Evolutionary conservation across 495 filamentous ascomycete genomes (phyloP), one percentile per base, ranked within the genome.

Genomic region (Schizothecium vesticola): DNA sequence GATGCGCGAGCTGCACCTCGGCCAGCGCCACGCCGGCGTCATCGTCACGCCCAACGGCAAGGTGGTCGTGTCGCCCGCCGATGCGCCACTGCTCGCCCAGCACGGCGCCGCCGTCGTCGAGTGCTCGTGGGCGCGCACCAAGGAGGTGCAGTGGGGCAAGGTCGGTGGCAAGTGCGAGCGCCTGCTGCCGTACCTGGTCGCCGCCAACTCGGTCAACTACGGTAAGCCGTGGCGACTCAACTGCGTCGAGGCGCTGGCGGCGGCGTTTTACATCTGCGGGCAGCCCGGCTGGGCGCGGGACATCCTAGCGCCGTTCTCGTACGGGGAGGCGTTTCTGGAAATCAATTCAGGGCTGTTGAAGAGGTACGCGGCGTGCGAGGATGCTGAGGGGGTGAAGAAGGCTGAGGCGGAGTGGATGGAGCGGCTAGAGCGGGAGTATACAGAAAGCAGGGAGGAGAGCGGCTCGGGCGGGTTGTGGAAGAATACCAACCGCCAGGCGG

Each of bases 121-220:
- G 79, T 97, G 93, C 77, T 97, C 92, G 43, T 99, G 95, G 95
- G 94, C 93, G 3, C 84, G 96, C 70, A 90, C 95, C 16, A 86
- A 89, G 28, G 95, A 99, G 79, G 90, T 99, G 2, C 93, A 94
- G 31, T 98, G 92, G 87, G 81, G 82, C 19, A 90, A 91, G 68
- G 96, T 98, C 66, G 95, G 96, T 31, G 95, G 95, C n/a, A 94
- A 91, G 79, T 94, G 92, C 77, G 94, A 98, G 82, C 83, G 94
- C 68, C 78, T 97, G 82, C 85, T 99, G 25, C 95, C 95, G 0
- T 99, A 99, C 76, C 87, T 99, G 13, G 92, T 99, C 63, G 95
- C 95, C 21, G 96, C 95, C 57, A 99, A 99, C 75, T 90, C 91
- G 2, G 95, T 97, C 75, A 99, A 99, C 81, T 99, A 98, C 80